A percentile compares a stretch with the other conserved stretches of the same genome.
These are phyloP conservation scores for Candida frijolesensis DNA, from an alignment of 1,139 yeast genomes.

Conservation along the genomic window DNA sequence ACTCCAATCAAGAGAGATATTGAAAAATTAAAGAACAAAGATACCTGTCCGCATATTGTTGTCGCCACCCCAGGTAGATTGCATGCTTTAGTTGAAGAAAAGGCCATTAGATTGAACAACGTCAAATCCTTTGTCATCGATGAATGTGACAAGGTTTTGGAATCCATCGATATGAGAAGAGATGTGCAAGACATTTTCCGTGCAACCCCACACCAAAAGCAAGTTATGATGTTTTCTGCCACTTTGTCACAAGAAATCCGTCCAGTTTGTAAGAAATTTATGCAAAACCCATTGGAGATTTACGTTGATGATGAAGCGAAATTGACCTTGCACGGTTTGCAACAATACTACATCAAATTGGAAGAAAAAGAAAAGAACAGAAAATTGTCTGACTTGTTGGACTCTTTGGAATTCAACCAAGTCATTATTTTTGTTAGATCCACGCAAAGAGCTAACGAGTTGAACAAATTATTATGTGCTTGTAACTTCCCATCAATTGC, in stretches of 20 bases:
- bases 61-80: slow-evolving; percentile 99
- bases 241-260: slow-evolving; percentile 93
- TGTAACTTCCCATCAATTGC: slow-evolving; percentile 98
- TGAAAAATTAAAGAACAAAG: slow-evolving; percentile 87
- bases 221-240: slow-evolving; percentile 99
- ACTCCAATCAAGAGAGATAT: slow-evolving; percentile 84
- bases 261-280: slow-evolving; percentile 95
- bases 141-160: slow-evolving; percentile 98
- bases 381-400: slow-evolving; percentile 88
- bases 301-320: slow-evolving; percentile 98
- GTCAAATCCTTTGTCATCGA: slow-evolving; percentile 95
- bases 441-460: slow-evolving; percentile 88
- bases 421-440: slow-evolving; percentile 96
- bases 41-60: slow-evolving; percentile 93
- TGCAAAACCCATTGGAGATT: slow-evolving; percentile 97
- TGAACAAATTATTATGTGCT: slow-evolving; percentile 85
- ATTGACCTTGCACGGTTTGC: slow-evolving; percentile 96
- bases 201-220: slow-evolving; percentile 97
- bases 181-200: slow-evolving; percentile 98
- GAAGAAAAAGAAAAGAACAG: slow-evolving; percentile 93
- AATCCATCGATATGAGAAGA: slow-evolving; percentile 92
- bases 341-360: slow-evolving; percentile 91
- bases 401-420: slow-evolving; percentile 95
- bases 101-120: slow-evolving; percentile 81
- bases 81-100: slow-evolving; percentile 91